Evolutionary conservation across 148 eudicot species (phyloP), one percentile per base, ranked within the genome.

Genomic region (Bassia scoparia): DNA sequence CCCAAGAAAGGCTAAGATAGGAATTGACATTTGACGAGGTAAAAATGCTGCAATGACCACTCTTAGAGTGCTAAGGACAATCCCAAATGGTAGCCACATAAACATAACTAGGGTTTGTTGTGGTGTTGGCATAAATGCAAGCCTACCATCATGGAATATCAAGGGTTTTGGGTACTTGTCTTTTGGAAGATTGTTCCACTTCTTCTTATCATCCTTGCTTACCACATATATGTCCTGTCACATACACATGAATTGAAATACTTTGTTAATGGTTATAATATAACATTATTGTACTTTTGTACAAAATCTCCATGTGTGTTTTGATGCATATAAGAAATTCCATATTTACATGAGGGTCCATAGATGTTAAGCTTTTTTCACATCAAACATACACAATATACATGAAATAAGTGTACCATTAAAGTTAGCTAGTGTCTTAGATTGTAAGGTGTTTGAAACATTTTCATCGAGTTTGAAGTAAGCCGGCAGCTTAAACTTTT

Each of bases 71-170:
- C 58, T 38, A 61, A 79, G 81, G 49, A 74, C 29, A 34, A 61
- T 61, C 64, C 77, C 81, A 68, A 79, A 79, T 60, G 81, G 81
- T 43, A 79, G 20, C 77, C 77, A 79, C 33, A 79, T 27, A 61
- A 79, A 68, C 77, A 79, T 73, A 49, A 33, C 44, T 37, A 79
- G 59, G 56, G 81, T 74, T 52, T 23, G 17, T 14, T 73, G 5
- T 50, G 77, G 81, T n/a, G 77, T 79, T 16, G 81, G 81, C 35
- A 14, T 37, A 46, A 79, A 74, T 60, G 77, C 81, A 15, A 79
- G 34, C 58, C 81, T 74, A 49, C 81, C 77, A 79, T 79, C 81
- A 68, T 79, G 81, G 44, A 79, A 79, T 46, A 79, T 73, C 61
- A 79, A 61, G 27, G 81, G 81, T 74, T 68, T 79, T 0, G 65